A percentile compares a stretch with the other conserved stretches of the same genome.
Conservation (phyloP, 179 eudicot species). For the Silene vulgaris region DNA sequence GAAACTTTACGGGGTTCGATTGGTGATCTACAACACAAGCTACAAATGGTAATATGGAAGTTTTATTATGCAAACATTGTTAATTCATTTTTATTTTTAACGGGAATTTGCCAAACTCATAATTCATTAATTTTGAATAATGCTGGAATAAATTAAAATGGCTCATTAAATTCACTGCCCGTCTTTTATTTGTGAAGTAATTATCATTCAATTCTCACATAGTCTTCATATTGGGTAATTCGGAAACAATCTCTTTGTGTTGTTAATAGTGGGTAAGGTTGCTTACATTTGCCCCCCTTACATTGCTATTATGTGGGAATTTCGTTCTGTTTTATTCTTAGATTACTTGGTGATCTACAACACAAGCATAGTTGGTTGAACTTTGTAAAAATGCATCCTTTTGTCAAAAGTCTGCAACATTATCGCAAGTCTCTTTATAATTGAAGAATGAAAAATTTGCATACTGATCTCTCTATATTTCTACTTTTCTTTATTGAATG, state of each 20-base stretch:
- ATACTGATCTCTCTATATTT: constrained; percentile 4
- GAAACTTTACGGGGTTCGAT: constrained; percentile 47
- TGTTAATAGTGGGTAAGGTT: too few relatives aligned
- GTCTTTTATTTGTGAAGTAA: not conserved
- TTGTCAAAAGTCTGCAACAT: not conserved
- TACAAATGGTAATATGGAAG: constrained; percentile 54
- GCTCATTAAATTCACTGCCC: not conserved
- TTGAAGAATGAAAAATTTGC: not conserved
- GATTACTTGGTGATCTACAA: too few relatives aligned
- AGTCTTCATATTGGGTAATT: too few relatives aligned
- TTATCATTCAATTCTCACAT: too few relatives aligned
- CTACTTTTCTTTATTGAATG: not conserved
- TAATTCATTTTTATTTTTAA: not conserved
- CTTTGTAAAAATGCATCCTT: not conserved
- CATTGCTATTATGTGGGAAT: too few relatives aligned
- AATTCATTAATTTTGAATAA: not conserved
- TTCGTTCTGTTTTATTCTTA: too few relatives aligned
- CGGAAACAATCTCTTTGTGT: too few relatives aligned
- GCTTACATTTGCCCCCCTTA: too few relatives aligned
- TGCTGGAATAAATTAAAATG: not conserved
- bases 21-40: constrained; percentile 58
- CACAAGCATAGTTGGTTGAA: not conserved
- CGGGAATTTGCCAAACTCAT: constrained; percentile 6
- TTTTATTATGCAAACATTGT: not conserved
- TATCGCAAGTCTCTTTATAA: not conserved